Evolutionary conservation across 2,329 filamentous ascomycete genomes (phyloP), one percentile per base, ranked within the genome.

Genomic region (Cylindrodendrum hubeiense): DNA sequence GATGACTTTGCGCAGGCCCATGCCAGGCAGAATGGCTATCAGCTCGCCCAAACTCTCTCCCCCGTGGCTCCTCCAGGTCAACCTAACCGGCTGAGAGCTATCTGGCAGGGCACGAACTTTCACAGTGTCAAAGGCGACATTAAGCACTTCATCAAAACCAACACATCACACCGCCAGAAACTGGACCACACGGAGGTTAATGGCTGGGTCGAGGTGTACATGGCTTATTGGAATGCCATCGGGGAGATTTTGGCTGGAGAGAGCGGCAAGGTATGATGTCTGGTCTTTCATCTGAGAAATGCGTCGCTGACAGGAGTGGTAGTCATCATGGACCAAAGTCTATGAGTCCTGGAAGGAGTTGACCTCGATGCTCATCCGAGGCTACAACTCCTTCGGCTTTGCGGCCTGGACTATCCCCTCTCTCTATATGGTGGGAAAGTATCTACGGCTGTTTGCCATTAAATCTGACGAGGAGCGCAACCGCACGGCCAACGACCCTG

Each of bases 401-500:
- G 90, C 93, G 69, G 91, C 94, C 33, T 99, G 96, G 95, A 96
- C 94, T 0, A 90, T 99, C 55, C 95, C 96, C 4, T 95, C 93
- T 76, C 85, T 99, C 41, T 98, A 98, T 76, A 87, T 92, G 56
- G 90, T 91, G 24, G 95, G 94, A 59, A 97, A 94, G 80, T 94
- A 97, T 77, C 81, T 99, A 64, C 87, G 96, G 65, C 83, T 92
- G 46, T 97, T 97, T 80, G 96, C 96, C 51, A 96, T 98, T 78
- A 93, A 91, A 75, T 95, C 96, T 60, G 96, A 99, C 77, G 88
- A 91, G 39, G 91, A 93, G 74, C 83, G 86, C 24, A 81, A 78
- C 64, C 79, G 74, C 60, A 82, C 74, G 19, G 66, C 79, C 5
- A 71, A 69, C 17, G 76, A 79, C 7, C 79, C 75, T 34, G 81